phyloP scores from a whole-genome alignment of 176 grass and related monocot genomes.

The Rhipidocladum racemiflorum region DNA sequence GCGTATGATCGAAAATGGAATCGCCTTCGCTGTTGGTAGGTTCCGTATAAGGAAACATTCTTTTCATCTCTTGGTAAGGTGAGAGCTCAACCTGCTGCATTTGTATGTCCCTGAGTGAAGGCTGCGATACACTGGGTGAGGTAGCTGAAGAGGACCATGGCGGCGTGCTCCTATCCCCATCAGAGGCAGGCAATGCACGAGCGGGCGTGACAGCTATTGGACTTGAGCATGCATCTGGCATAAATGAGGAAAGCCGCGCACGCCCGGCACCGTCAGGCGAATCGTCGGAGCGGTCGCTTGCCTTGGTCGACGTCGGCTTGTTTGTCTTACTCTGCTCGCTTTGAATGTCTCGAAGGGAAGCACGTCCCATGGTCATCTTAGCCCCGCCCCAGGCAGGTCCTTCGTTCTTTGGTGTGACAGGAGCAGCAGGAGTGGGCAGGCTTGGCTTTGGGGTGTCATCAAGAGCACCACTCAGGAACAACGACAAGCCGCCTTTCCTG shows the following conservation, averaged over 20 bases:
- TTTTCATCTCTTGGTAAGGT: neutral
- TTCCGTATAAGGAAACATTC: neutral
- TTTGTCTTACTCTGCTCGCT: conserved; percentile 78
- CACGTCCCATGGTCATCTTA: conserved; percentile 61
- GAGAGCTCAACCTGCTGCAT: conserved; percentile 78
- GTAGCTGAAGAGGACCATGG: conserved; percentile 75
- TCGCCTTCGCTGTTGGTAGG: neutral
- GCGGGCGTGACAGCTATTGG: conserved; percentile 58
- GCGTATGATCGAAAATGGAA: neutral
- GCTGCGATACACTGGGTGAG: conserved; percentile 59
- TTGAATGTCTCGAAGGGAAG: conserved; percentile 91
- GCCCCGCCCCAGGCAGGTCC: conserved; percentile 90
- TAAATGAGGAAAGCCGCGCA: conserved; percentile 64
- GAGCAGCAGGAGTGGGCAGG: conserved; percentile 37
- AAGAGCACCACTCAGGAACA: conserved; percentile 95
- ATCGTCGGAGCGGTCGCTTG: conserved; percentile 46
- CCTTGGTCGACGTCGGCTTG: conserved; percentile 26
- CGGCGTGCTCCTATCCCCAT: conserved; percentile 76
- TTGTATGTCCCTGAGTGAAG: conserved; percentile 94
- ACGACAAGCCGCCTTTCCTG: conserved; percentile 82
- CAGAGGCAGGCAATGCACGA: conserved; percentile 38
- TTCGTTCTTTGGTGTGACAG: conserved; percentile 60
- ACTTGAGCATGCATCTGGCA: conserved; percentile 46
- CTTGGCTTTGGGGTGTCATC: conserved; percentile 72
- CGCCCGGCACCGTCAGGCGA: conserved; percentile 42